These are phyloP conservation scores for Periglandula ipomoeae DNA, from an alignment of 2,329 filamentous ascomycete genomes.

Conservation along the genomic window DNA sequence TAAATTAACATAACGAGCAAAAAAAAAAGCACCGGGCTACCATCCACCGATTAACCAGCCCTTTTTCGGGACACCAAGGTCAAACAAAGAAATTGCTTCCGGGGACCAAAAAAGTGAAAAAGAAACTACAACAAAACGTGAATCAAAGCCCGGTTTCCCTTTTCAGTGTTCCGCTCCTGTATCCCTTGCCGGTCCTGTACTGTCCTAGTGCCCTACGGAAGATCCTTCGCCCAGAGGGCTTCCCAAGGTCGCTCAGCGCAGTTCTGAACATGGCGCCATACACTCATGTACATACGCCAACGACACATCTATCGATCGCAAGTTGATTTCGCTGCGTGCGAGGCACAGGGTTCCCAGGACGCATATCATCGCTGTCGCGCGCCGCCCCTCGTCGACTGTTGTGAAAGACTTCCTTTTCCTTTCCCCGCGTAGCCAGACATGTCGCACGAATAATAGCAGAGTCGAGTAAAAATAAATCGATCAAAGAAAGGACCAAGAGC, in stretches of 20 bases:
- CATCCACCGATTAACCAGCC: background rate
- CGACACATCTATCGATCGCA: background rate
- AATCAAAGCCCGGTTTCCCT: constrained; percentile 1
- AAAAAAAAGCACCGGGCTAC: background rate
- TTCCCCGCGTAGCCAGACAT: background rate
- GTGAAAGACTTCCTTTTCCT: background rate
- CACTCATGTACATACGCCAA: background rate
- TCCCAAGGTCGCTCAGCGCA: background rate
- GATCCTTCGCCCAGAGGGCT: too few relatives aligned
- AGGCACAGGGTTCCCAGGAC: background rate
- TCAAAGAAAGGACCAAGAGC: constrained; percentile 5
- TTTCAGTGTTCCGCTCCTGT: background rate
- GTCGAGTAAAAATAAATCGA: background rate
- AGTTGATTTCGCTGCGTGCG: background rate
- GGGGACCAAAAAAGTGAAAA: background rate
- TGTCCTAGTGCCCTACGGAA: too few relatives aligned
- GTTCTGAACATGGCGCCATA: background rate
- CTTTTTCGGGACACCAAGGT: background rate
- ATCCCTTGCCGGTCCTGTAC: background rate
- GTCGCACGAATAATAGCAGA: background rate
- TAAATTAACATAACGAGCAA: background rate
- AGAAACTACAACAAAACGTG: background rate
- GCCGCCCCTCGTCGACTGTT: background rate
- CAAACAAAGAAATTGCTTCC: background rate
- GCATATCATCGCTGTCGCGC: background rate